Base-by-base conservation (phyloP, 495 filamentous ascomycete genomes). In the Bacidia gigantensis region DNA sequence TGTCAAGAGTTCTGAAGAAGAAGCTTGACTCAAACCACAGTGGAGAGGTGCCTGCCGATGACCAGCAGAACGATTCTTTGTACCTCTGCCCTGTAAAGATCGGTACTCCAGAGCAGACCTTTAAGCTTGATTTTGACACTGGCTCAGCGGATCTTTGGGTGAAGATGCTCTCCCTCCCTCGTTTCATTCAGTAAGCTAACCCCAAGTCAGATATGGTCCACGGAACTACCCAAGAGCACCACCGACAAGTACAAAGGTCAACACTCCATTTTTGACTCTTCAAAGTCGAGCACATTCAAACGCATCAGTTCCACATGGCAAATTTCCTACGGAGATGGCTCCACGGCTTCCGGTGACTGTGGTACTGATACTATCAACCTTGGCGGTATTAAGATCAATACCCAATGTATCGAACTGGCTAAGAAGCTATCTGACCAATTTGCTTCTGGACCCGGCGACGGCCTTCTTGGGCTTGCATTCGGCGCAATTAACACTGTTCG, bases 81-180 rank as follows among this genome's bases (percentile, higher is more conserved):
- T 87, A 87, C 58, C 72, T 89, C 29, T 83, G 77, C 46, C 68
- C 75, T 47, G 75, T 89, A 40, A 53, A 61, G 3, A 82, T 89
- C 57, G 86, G 86, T 25, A 83, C 78, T 0, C 83, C 83, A 10
- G 67, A 70, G 2, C 83, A 89, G 70, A 80, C 65, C 38, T 48
- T 87, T 51, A 74, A 68, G 46, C 61, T 89, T 45, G 80, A 87
- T 61, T 86, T 89, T 57, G 84, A 90, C 65, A 87, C 84, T 25
- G 86, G 83, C 11, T 85, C 82, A 42, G 72, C 81, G 5, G 84
- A 88, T 72, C 71, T 87, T 38, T 90, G 83, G 86, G 83, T 89
- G 72, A 53, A 73, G 59, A 38, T 20, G 11, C 25, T 0, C 7
- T 10, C 17, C 67, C 53, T 56, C 50, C 23, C 20, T 65, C 10